A percentile compares a stretch with the other conserved stretches of the same genome.
These are phyloP conservation scores for Phytophthora sojae DNA, from an alignment of 352 stramenopile species.

Conservation along the genomic window DNA sequence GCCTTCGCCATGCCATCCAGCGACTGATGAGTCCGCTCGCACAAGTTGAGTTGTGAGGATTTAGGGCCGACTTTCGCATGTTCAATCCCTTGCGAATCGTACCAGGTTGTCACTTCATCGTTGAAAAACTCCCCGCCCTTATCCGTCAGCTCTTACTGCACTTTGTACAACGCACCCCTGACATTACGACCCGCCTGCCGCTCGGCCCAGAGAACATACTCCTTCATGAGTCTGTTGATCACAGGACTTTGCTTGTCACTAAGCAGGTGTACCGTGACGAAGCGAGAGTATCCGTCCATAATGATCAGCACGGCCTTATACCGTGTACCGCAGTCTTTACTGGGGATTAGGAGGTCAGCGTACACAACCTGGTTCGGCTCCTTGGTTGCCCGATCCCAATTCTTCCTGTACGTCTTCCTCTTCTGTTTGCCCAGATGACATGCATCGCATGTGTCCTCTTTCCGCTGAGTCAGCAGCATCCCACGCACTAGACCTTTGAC, in stretches of 20 bases:
- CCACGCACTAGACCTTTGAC: too few relatives aligned
- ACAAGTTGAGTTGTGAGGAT: conserved; percentile 15
- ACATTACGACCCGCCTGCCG: neutral
- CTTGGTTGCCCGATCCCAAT: conserved; percentile 1
- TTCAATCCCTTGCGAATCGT: conserved; percentile 8
- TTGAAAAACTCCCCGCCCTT: conserved; percentile 20
- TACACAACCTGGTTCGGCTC: conserved; percentile 23
- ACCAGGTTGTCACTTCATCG: conserved; percentile 13
- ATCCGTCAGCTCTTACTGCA: conserved; percentile 9
- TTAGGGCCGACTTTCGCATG: conserved; percentile 5
- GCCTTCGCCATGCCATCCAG: conserved; percentile 13
- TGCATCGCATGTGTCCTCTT: too few relatives aligned
- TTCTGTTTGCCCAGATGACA: too few relatives aligned
- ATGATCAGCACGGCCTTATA: conserved; percentile 12
- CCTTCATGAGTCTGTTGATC: conserved; percentile 11
- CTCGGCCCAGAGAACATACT: too few relatives aligned
- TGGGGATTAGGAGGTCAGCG: conserved; percentile 11
- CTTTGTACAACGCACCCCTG: neutral
- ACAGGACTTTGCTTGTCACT: neutral
- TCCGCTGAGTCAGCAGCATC: too few relatives aligned
- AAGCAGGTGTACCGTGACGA: conserved; percentile 14
- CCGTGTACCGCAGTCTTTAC: neutral
- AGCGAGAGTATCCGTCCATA: conserved; percentile 19
- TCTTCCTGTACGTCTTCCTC: neutral
- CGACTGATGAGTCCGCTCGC: conserved; percentile 5